These are phyloP conservation scores for Knoxia roxburghii DNA, from an alignment of 257 asterid genomes.

Conservation along the genomic window DNA sequence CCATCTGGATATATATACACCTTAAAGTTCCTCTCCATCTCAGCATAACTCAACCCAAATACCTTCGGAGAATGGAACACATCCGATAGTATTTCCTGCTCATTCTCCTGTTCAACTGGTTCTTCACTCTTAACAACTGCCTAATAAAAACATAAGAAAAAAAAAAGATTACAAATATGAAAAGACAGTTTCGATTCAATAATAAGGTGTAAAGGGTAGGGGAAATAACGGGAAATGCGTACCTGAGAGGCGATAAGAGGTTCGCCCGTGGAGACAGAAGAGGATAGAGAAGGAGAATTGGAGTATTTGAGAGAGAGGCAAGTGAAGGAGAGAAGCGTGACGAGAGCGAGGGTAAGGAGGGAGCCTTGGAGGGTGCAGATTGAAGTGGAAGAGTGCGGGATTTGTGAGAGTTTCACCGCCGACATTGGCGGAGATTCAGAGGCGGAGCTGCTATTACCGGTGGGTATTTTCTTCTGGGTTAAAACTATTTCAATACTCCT, in stretches of 20 bases:
- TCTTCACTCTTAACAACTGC: neutral
- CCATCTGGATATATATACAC: conserved; percentile 89
- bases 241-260: conserved; percentile 15
- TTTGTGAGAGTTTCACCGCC: conserved; percentile 52
- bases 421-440: conserved; percentile 49
- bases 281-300: conserved; percentile 42
- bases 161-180: neutral
- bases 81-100: conserved; percentile 23
- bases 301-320: conserved; percentile 57
- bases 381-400: conserved; percentile 27
- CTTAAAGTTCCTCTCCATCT: conserved; percentile 76
- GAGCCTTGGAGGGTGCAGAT: conserved; percentile 60
- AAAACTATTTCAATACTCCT: too few relatives aligned
- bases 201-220: neutral
- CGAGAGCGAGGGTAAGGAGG: conserved; percentile 57
- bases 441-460: neutral
- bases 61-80: conserved; percentile 71
- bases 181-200: neutral
- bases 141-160: neutral
- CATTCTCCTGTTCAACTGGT: conserved; percentile 26
- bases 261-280: conserved; percentile 24
- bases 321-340: conserved; percentile 65
- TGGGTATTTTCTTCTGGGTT: neutral
- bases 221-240: neutral
- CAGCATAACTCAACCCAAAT: conserved; percentile 62